Evolutionary conservation across 768 basidiomycete genomes (phyloP), one percentile per base, ranked within the genome.

Genomic region (Auriscalpium microsporum): DNA sequence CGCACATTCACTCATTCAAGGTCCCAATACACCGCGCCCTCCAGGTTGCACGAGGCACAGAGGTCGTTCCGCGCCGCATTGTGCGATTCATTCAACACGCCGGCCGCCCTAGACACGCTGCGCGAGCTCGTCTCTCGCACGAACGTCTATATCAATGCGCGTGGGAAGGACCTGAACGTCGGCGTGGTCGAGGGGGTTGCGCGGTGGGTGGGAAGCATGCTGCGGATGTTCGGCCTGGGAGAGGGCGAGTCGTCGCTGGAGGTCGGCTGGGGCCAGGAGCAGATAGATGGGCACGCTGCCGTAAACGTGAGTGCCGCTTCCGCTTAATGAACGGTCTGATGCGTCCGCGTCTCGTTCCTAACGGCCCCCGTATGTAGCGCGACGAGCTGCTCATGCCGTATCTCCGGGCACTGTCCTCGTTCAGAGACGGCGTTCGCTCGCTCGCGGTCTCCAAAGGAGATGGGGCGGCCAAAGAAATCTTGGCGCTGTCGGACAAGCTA

Each of bases 61-160:
- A 62, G 77, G 44, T 76, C 79, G 8, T 95, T 99, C 78, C 84
- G 91, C 52, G 76, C 73, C 11, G 90, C 94, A 0, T 83, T 99
- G 48, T 94, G 89, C 71, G 95, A 99, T 69, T 97, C 94, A 0
- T 96, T 98, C 78, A 94, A 98, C 68, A 98, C 96, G 0, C 92
- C 94, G 2, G 77, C 73, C 16, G 94, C 93, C 0, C 69, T 98
- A 21, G 78, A 80, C 62, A 73, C 83, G 54, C 71, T 98, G 16
- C 78, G 87, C 11, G 87, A 94, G 57, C 75, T 98, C 38, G 83
- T 97, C 47, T 88, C 89, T 4, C 78, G 81, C 47, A 83, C 89
- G 8, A 97, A 97, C 69, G 76, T 92, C 35, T 99, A 98, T 72
- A 83, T 98, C 63, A 88, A 82, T 53, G 64, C 78, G 35, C 81